Base-by-base conservation (phyloP, 176 grass and related monocot genomes). In the Poa pratensis region DNA sequence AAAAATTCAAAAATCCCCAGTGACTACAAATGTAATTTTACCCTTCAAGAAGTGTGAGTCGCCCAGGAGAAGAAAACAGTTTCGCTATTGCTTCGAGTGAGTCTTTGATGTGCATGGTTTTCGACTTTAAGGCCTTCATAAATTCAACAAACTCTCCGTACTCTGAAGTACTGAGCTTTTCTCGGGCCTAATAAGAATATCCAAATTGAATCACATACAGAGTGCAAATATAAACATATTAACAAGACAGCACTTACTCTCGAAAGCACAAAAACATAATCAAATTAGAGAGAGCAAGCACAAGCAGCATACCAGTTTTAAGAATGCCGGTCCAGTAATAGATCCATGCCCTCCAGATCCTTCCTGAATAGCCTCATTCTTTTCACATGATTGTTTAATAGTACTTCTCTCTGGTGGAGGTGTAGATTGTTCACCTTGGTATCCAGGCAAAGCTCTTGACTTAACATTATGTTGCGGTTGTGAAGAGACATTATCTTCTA, bases 41-140 rank as follows among this genome's bases (percentile, higher is more conserved):
- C 93, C 91, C 89, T 86, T 92, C 84, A 84, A 98, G 91, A 84
- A 98, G 93, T 83, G 76, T 79, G 70, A 85, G 74, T 75, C 90
- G 75, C 45, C 69, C 91, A 75, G 89, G 90, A 79, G 83, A 57
- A 1, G 89, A 98, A 76, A 98, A 98, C 52, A 98, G 91, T 81
- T 91, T 98, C 71, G 88, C 91, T 89, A 95, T 94, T 81, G 84
- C 87, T 84, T 94, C 93, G 58, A 98, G 87, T 67, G 91, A 83
- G 75, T 77, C 83, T 85, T 77, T 92, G 75, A 77, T 90, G 62
- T 84, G 83, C 82, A 91, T 89, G 46, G 87, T 92, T 85, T 92
- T 98, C 15, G 60, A 89, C 86, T 98, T 95, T 69, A 98, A 87
- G 67, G 96, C 89, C 81, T 94, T 94, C 93, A 95, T 98, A 54